These are phyloP conservation scores for Plicaturopsis crispa DNA, from an alignment of 768 basidiomycete species.

Conservation along the genomic window DNA sequence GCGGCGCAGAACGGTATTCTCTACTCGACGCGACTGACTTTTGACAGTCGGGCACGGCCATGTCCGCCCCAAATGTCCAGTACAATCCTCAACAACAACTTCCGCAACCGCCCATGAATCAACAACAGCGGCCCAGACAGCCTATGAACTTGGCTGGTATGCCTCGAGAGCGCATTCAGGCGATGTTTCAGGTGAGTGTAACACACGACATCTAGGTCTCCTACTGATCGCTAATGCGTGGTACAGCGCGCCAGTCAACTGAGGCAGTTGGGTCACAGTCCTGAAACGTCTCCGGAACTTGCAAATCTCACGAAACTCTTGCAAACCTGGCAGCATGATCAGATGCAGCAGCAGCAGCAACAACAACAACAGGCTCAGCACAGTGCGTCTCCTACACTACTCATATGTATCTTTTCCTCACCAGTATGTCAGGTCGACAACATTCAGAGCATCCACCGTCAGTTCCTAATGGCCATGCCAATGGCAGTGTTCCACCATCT, in stretches of 20 bases:
- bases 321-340: constrained; percentile 16
- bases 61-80: neutral
- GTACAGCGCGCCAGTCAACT: constrained; percentile 37
- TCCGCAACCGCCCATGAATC: neutral
- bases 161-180: neutral
- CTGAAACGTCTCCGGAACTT: constrained; percentile 37
- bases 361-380: constrained; percentile 25
- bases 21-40: neutral
- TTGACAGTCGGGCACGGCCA: neutral
- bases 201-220: neutral
- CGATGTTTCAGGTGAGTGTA: neutral
- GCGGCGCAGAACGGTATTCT: too few relatives aligned
- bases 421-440: constrained; percentile 21
- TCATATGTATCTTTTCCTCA: neutral
- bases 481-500: constrained; percentile 28
- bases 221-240: neutral
- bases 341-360: constrained; percentile 15
- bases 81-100: neutral
- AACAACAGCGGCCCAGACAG: neutral
- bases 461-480: constrained; percentile 31
- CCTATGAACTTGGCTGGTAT: too few relatives aligned
- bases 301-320: constrained; percentile 32
- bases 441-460: constrained; percentile 3
- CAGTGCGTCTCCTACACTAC: constrained; percentile 15
- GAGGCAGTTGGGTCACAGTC: constrained; percentile 33